Base-by-base conservation (phyloP, 208 protist species). In the Trichomonas gallinae region DNA sequence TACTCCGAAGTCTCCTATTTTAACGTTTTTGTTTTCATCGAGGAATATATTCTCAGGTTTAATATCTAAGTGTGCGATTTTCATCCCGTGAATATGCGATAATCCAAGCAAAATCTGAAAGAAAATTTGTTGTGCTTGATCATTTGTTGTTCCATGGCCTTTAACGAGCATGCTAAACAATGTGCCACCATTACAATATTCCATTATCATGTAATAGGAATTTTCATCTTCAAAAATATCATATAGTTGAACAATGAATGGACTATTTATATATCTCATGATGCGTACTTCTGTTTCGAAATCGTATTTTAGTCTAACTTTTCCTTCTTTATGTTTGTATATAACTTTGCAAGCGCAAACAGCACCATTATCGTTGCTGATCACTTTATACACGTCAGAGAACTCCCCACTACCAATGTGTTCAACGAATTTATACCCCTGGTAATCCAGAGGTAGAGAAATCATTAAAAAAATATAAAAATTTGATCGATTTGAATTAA, bases 201-300 rank as follows among this genome's bases (percentile, higher is more conserved):
- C 49, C 46, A 96, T 44, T 31, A 96, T 49, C 40, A 96, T 81
- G 72, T 45, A 96, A 81, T 82, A 82, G 34, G 63, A 0, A 40
- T 31, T 45, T 42, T 42, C 72, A 34, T 49, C 63, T 89, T 97
- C 91, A 93, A 98, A 97, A 44, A 96, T 96, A 46, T 97, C 97
- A 58, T 97, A 96, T 36, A 97, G 93, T 89, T 96, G 17, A 0
- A 97, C 97, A 48, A 97, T 97, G 96, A 97, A 97, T n/a, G 96
- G 97, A 91, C 97, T 97, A 26, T 96, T 46, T 2, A 97, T 96
- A 0, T 13, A 88, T 51, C 82, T 63, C 88, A 97, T 88, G 1
- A 85, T 40, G n/a, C 31, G 8, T 17, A 97, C 63, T 85, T 97
- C 97, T 13, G 17, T 96, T 45, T 97, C 51, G 23, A 97, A 34